Evolutionary conservation across 1,284 basidiomycete genomes (phyloP).

Genomic region (Boletus smithii): DNA sequence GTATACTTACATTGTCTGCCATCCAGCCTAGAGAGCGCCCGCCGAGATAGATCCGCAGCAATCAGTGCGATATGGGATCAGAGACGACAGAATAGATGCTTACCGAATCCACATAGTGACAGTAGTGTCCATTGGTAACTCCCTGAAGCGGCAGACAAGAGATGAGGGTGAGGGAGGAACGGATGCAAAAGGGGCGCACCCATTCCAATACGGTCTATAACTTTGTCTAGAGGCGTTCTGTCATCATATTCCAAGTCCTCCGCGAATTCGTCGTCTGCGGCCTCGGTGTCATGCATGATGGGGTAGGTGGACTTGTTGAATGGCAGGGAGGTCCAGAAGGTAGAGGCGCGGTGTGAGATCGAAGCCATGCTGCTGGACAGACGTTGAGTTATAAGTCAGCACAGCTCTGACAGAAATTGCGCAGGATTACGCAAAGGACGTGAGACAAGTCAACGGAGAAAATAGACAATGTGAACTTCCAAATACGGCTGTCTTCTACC

Average conservation of each 20-base stretch:
- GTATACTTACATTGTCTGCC: conserved; percentile 72
- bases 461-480: not conserved
- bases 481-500: too few relatives aligned
- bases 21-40: conserved; percentile 65
- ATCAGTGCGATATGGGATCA: not conserved
- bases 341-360: conserved; percentile 41
- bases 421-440: conserved; percentile 19
- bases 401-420: too few relatives aligned
- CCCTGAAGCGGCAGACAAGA: conserved; percentile 36
- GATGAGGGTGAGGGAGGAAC: not conserved
- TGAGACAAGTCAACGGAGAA: too few relatives aligned
- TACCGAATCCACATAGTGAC: conserved; percentile 82
- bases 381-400: too few relatives aligned
- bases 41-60: not conserved
- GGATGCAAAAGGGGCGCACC: conserved; percentile 43
- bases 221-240: conserved; percentile 76
- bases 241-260: conserved; percentile 42
- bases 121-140: conserved; percentile 80
- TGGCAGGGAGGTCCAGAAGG: conserved; percentile 42
- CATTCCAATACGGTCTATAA: conserved; percentile 88
- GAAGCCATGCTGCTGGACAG: not conserved
- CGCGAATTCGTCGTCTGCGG: conserved; percentile 36
- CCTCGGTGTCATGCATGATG: conserved; percentile 37
- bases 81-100: conserved; percentile 30
- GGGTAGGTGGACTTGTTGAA: conserved; percentile 32